Evolutionary conservation across 2,329 filamentous ascomycete genomes (phyloP), one percentile per base, ranked within the genome.

Genomic region (Macroventuria anomochaeta): DNA sequence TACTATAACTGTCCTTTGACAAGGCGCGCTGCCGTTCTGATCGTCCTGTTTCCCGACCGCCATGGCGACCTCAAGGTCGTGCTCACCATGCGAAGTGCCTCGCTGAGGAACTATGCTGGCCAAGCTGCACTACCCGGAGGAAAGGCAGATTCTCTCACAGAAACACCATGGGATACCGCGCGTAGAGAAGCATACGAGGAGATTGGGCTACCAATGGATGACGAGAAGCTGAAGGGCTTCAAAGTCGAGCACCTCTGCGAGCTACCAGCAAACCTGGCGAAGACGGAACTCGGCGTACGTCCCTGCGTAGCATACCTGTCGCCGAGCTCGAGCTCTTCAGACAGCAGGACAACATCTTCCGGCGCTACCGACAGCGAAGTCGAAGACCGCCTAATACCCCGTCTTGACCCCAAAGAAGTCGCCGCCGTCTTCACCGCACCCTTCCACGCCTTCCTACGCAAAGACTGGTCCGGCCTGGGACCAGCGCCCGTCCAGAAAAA

Each of bases 361-460:
- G 29, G 20, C 13, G 31, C 29, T 12, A 34, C 49, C 5, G 40
- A 59, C 21, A 37, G 44, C 18, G 55, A 57, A 8, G 63, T 72
- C 12, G 89, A 89, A 68, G 86, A 88, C 62, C 84, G 81, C 56
- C 83, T 93, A 75, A 91, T 91, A 55, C 93, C 93, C 0, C 83
- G 86, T 32, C 81, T 97, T 10, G 91, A 97, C 75, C 90, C 92
- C 1, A 88, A 90, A 61, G 93, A 97, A 76, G 93, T 97, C 2
- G 93, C 92, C 2, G 93, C 92, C 37, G 91, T 97, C 28, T 97
- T 97, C 77, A 93, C 90, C 5, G 93, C 90, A 5, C 89, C 91
- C 0, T 91, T 97, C 64, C 85, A 88, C 72, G 90, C 92, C 71
- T 97, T 97, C 72, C 77, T 97, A 46, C 80, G 78, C 39, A 73